A percentile compares a stretch with the other conserved stretches of the same genome.
These are phyloP conservation scores for Aspergillus sp. DNA, from an alignment of 2,329 filamentous ascomycete genomes.

Conservation along the genomic window DNA sequence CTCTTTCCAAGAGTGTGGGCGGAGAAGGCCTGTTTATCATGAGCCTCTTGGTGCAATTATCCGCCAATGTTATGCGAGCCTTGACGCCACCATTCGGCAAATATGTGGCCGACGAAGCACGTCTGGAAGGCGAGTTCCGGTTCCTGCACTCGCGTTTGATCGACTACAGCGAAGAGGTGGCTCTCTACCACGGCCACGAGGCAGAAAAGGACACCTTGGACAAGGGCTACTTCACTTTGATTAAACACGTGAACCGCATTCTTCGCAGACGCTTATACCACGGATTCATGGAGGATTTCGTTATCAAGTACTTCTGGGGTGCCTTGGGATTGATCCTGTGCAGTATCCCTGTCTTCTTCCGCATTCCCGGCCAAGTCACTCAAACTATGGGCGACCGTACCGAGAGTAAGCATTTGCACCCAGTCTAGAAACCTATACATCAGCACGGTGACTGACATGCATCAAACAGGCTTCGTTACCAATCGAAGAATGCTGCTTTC, in stretches of 20 bases:
- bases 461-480: constrained; percentile 73
- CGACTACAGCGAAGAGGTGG: constrained; percentile 93
- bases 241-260: constrained; percentile 98
- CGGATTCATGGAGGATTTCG: constrained; percentile 99
- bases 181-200: constrained; percentile 86
- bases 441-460: background rate
- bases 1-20: constrained; percentile 89
- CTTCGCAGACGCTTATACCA: constrained; percentile 88
- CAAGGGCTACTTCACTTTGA: constrained; percentile 97
- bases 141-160: constrained; percentile 94
- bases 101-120: constrained; percentile 94
- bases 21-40: constrained; percentile 95
- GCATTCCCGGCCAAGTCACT: constrained; percentile 70
- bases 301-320: constrained; percentile 99
- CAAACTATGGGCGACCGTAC: constrained; percentile 57
- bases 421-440: background rate
- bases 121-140: constrained; percentile 91
- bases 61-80: constrained; percentile 88
- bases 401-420: constrained; percentile 51
- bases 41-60: constrained; percentile 89
- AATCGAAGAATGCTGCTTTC: constrained; percentile 89
- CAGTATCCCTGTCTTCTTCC: constrained; percentile 94
- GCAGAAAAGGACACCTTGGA: constrained; percentile 95
- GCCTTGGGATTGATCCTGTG: constrained; percentile 88
- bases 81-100: constrained; percentile 95